Evolutionary conservation across 2,329 filamentous ascomycete species (phyloP), one percentile per base, ranked within the genome.

Genomic region (Aphanoascus verrucosus): DNA sequence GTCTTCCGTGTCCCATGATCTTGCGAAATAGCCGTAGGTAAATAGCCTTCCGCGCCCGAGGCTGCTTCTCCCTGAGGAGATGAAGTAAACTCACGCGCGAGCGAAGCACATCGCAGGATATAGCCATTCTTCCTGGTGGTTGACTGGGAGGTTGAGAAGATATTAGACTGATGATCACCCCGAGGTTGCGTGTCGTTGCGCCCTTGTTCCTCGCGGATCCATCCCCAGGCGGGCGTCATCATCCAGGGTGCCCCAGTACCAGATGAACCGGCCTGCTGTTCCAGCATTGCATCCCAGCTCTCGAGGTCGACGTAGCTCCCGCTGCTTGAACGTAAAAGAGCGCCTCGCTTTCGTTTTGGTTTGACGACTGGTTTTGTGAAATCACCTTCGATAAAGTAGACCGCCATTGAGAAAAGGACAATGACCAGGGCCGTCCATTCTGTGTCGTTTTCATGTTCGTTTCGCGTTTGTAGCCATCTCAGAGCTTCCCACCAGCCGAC

Each of bases 401-500:
- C 68, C 49, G 81, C 84, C 55, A 85, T 74, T 2, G 79, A 73
- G 44, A 88, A 76, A 2, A 90, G 67, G 8, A 84, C 72, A 8
- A 86, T 74, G 2, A 81, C 74, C 45, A 85, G 65, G 1, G 82
- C 79, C 3, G 83, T 84, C 85, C 85, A 90, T 65, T 90, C 86
- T 1, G 71, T 54, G 57, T 84, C 76, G 2, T 69, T 67, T 12
- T 74, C 64, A 6, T 71, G 63, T 3, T 75, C 68, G 3, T 75
- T 71, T 53, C 76, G 75, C 9, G 68, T 31, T 38, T 72, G 70
- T 40, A 87, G 72, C 86, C 86, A 91, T 57, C 81, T 79, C 68
- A 85, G 78, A 17, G 80, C 76, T 63, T 87, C 83, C 78, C 85
- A 86, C 84, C 86, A 90, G 1, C 78, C 81, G 8, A 82, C 76